Evolutionary conservation across 2,329 filamentous ascomycete species (phyloP), one percentile per base, ranked within the genome.

Genomic region (Aspergillus unguis): DNA sequence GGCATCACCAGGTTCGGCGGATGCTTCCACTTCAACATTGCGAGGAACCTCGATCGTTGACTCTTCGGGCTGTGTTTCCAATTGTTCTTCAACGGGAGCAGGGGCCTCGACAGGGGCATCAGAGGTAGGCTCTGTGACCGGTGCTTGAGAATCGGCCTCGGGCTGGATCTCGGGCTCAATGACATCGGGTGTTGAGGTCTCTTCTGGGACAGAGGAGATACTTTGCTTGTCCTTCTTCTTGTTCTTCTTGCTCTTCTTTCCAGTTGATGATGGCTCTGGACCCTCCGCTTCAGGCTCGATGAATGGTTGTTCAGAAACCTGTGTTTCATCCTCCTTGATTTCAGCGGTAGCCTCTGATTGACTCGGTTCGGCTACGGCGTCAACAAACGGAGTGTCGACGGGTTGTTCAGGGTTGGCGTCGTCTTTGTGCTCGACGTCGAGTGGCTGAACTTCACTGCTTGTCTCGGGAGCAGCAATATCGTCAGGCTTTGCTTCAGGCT

Each of bases 181-280:
- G 28, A 38, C 17, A 28, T 44, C 42, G 11, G 50, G 48, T 33
- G 32, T 36, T 5, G 32, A 31, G 23, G 25, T 51, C 47, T 55
- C 50, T 32, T 54, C 51, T 23, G 45, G 29, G 6, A 44, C 11
- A 4, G 45, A 36, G 5, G 52, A 45, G 5, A 55, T 6, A 23
- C 49, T 53, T 25, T 59, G 17, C 27, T 43, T 23, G 6, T 42
- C 50, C 32, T 61, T 55, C 52, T 59, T 62, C 33, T 58, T 59
- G 50, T 58, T 59, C 47, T 59, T 56, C 44, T 63, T 62, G 50
- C 55, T 60, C 32, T 37, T 53, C 50, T 63, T 62, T 40, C 58
- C 59, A 11, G 47, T 53, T 32, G 52, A 45, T 50, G 44, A 32
- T 8, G 37, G 27, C 37, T 50, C 59, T 8, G 37, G 27, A 37